Conservation (phyloP, 352 stramenopile species). For the Globisporangium sylvaticum region DNA sequence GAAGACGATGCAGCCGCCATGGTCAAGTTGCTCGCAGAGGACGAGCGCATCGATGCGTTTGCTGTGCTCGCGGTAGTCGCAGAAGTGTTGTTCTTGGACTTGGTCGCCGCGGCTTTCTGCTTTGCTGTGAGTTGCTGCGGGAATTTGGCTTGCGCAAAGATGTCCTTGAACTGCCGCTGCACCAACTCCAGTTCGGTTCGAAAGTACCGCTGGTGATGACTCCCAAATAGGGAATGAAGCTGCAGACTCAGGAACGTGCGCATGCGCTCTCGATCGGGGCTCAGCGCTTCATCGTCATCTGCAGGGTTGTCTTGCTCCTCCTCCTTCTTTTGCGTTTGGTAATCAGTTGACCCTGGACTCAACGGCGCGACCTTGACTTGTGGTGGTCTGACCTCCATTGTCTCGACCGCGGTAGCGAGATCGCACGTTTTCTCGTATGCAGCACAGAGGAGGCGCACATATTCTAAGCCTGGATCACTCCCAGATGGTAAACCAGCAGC, state of each 20-base stretch:
- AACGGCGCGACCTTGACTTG: background rate
- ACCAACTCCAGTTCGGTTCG: slow-evolving; percentile 62
- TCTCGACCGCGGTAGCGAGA: slow-evolving; percentile 47
- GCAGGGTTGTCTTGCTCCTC: background rate
- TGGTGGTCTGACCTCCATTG: slow-evolving; percentile 20
- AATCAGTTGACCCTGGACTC: background rate
- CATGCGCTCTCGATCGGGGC: slow-evolving; percentile 39
- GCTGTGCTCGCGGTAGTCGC: slow-evolving; percentile 6
- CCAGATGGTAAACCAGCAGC: background rate
- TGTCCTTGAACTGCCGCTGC: slow-evolving; percentile 40
- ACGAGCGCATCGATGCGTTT: slow-evolving; percentile 9
- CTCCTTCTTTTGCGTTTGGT: background rate
- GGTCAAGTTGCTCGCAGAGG: slow-evolving; percentile 16
- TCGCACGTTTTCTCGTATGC: slow-evolving; percentile 63
- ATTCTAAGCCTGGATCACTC: slow-evolving; percentile 33
- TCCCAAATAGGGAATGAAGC: slow-evolving; percentile 76
- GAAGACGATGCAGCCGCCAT: slow-evolving; percentile 27
- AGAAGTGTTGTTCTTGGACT: slow-evolving; percentile 25
- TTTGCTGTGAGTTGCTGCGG: slow-evolving; percentile 37
- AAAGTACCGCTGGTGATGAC: slow-evolving; percentile 65
- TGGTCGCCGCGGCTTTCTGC: slow-evolving; percentile 32
- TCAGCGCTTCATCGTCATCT: background rate
- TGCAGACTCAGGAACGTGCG: slow-evolving; percentile 66
- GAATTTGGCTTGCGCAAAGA: slow-evolving; percentile 43
- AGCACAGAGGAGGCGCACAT: slow-evolving; percentile 54